phyloP scores from a whole-genome alignment of 257 asterid species.

The Oldenlandia corymbosa region DNA sequence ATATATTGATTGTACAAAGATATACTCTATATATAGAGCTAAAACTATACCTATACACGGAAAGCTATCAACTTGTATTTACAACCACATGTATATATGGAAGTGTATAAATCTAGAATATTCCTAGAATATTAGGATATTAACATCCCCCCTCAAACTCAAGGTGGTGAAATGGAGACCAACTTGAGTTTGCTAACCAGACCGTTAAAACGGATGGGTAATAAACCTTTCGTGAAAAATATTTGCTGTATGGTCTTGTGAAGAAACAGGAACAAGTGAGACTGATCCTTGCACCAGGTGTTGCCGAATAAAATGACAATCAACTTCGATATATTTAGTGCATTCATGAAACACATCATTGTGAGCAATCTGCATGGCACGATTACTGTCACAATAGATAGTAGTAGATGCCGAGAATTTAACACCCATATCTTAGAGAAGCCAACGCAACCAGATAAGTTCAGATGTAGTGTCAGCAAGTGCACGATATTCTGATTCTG shows the following conservation, averaged over 20 bases:
- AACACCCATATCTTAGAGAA: not conserved
- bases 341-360: conserved; percentile 1
- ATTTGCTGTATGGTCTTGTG: not conserved
- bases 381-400: not conserved
- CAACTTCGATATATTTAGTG: not conserved
- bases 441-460: not conserved
- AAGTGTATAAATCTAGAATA: no score
- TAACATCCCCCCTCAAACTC: conserved; percentile 6
- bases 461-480: not conserved
- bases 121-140: no score
- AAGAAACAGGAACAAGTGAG: not conserved
- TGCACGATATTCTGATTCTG: not conserved
- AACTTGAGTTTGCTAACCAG: not conserved
- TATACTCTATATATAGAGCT: no score
- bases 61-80: no score
- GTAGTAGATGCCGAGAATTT: no score
- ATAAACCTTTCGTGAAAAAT: not conserved
- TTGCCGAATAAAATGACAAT: not conserved
- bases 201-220: not conserved
- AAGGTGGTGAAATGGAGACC: not conserved
- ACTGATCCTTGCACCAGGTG: not conserved
- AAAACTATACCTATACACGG: no score
- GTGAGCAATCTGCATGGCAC: conserved; percentile 1
- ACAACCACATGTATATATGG: no score
- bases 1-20: no score